Percentiles rank a stretch among this genome's conserved stretches.
phyloP scores from a whole-genome alignment of 768 basidiomycete species.

The Mycena amicta region DNA sequence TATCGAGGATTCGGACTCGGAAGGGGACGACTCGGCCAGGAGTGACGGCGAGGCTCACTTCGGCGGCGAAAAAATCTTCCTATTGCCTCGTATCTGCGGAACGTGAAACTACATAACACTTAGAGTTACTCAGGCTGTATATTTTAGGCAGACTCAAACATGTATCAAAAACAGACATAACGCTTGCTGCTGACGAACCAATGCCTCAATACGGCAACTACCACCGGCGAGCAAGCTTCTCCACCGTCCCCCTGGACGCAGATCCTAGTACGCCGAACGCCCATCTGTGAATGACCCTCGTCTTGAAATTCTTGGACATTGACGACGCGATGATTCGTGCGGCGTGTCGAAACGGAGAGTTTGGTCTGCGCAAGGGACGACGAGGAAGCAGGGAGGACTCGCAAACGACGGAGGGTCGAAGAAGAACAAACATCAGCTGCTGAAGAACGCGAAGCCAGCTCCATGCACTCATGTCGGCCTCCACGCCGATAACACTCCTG shows the following conservation, averaged over 20 bases:
- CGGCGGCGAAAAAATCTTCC: too few species aligned
- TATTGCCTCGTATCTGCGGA: too few species aligned
- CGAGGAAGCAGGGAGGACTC: conserved; percentile 5
- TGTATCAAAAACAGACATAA: background rate
- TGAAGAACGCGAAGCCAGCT: too few species aligned
- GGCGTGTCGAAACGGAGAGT: conserved; percentile 75
- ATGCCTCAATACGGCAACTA: conserved; percentile 89
- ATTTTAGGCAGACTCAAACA: too few species aligned
- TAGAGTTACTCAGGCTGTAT: too few species aligned
- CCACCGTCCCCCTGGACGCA: conserved; percentile 27
- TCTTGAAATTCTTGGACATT: conserved; percentile 77
- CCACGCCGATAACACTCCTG: conserved; percentile 90
- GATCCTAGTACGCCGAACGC: conserved; percentile 75
- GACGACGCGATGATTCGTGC: conserved; percentile 72
- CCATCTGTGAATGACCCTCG: conserved; percentile 63
- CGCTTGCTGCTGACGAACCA: background rate
- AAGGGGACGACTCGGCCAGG: too few species aligned
- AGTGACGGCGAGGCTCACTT: too few species aligned
- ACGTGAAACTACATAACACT: too few species aligned
- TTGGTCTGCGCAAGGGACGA: conserved; percentile 69
- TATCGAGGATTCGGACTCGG: too few species aligned
- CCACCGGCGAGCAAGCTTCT: conserved; percentile 49
- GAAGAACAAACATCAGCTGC: too few species aligned
- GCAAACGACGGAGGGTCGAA: conserved; percentile 28
- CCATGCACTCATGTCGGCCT: conserved; percentile 88